These are phyloP conservation scores for Diaporthe ampelina DNA, from an alignment of 2,329 filamentous ascomycete species.

Conservation along the genomic window DNA sequence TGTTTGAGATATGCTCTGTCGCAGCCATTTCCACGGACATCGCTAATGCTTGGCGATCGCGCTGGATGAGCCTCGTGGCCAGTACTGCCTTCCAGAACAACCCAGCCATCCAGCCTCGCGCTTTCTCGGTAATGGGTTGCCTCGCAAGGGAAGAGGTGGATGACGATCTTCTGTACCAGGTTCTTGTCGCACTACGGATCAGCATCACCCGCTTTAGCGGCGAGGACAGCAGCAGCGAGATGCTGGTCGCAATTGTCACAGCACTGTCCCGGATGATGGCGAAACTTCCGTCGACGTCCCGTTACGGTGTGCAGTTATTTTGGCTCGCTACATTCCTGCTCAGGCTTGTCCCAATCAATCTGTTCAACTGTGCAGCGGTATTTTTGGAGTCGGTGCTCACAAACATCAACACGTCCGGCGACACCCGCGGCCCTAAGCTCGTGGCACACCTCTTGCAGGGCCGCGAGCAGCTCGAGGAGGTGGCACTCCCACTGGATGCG, in stretches of 20 bases:
- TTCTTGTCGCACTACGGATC: constrained; percentile 76
- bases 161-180: constrained; percentile 79
- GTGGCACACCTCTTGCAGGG: constrained; percentile 73
- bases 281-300: constrained; percentile 75
- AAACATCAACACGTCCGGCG: constrained; percentile 73
- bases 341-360: constrained; percentile 70
- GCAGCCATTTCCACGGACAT: constrained; percentile 75
- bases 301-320: constrained; percentile 78
- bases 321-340: constrained; percentile 78
- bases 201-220: constrained; percentile 73
- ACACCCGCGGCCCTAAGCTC: constrained; percentile 72
- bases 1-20: constrained; percentile 74
- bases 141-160: constrained; percentile 79
- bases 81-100: constrained; percentile 82
- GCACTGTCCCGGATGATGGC: constrained; percentile 79
- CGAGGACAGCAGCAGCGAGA: constrained; percentile 75
- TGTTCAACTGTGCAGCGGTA: constrained; percentile 76
- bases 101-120: constrained; percentile 77
- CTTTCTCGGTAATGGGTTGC: constrained; percentile 80
- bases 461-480: constrained; percentile 71
- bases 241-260: constrained; percentile 77
- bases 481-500: constrained; percentile 72
- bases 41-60: constrained; percentile 77
- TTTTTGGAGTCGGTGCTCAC: constrained; percentile 75
- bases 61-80: constrained; percentile 81